Conservation (phyloP, 371 early-diverging fungal species). For the Nosema muscidifuracis region DNA sequence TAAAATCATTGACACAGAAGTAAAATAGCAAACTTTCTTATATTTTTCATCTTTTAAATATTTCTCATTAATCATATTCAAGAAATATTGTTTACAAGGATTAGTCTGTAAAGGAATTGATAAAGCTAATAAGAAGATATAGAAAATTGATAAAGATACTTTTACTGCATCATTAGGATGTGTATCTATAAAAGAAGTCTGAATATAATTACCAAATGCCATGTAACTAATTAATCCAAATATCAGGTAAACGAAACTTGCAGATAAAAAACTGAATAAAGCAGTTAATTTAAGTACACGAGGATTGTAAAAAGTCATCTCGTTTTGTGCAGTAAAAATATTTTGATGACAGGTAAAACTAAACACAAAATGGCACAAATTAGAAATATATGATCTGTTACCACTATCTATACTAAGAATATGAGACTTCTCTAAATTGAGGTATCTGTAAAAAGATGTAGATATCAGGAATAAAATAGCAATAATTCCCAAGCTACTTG, state of each 20-base stretch:
- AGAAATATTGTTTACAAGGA: conserved; percentile 26
- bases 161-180: background rate
- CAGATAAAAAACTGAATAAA: background rate
- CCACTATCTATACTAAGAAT: background rate
- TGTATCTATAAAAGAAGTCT: conserved; percentile 12
- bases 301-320: background rate
- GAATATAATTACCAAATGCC: background rate
- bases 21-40: background rate
- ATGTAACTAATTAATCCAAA: conserved; percentile 44
- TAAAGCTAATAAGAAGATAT: conserved; percentile 25
- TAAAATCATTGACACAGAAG: conserved; percentile 11
- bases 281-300: background rate
- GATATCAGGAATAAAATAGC: conserved; percentile 29
- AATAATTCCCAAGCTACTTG: conserved; percentile 33
- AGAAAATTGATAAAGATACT: conserved; percentile 9
- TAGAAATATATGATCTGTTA: conserved; percentile 9
- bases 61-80: conserved; percentile 10
- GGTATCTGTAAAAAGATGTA: conserved; percentile 12
- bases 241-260: conserved; percentile 18
- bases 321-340: conserved; percentile 49
- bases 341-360: conserved; percentile 52
- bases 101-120: conserved; percentile 38
- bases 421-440: background rate
- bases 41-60: conserved; percentile 9
- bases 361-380: conserved; percentile 44